phyloP scores from a whole-genome alignment of 176 grass and related monocot species.

The Phragmites australis region DNA sequence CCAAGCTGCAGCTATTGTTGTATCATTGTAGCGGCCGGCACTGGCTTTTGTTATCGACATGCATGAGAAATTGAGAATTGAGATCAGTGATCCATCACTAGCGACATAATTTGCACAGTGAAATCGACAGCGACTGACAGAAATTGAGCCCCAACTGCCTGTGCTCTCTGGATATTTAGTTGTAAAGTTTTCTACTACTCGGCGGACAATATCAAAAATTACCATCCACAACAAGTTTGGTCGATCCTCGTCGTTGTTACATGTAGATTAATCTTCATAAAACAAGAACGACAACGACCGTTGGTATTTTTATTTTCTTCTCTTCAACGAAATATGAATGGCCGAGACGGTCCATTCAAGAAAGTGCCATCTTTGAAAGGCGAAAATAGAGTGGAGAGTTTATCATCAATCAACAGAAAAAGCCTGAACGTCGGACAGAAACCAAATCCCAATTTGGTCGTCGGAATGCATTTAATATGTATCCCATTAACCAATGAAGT shows the following conservation, averaged over 20 bases:
- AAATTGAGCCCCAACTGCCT: not conserved
- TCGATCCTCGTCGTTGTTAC: no score
- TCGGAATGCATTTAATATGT: not conserved
- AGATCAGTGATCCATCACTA: not conserved
- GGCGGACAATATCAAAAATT: no score
- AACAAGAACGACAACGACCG: no score
- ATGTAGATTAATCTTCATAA: no score
- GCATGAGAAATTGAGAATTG: not conserved
- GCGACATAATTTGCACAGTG: not conserved
- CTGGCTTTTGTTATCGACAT: constrained; percentile 6
- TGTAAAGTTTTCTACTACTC: not conserved
- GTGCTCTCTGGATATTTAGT: not conserved
- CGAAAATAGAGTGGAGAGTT: not conserved
- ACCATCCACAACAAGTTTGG: no score
- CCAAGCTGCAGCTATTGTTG: constrained; percentile 9
- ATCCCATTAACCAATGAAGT: not conserved
- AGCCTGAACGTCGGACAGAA: not conserved
- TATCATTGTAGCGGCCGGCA: constrained; percentile 24
- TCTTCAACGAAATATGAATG: not conserved
- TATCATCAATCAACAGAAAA: not conserved
- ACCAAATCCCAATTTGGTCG: constrained; percentile 27
- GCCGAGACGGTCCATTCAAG: not conserved
- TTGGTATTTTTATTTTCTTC: no score
- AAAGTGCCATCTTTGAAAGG: not conserved
- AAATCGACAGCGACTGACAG: not conserved